phyloP scores from a whole-genome alignment of 257 asterid genomes.

The Thymus mandschuricus region DNA sequence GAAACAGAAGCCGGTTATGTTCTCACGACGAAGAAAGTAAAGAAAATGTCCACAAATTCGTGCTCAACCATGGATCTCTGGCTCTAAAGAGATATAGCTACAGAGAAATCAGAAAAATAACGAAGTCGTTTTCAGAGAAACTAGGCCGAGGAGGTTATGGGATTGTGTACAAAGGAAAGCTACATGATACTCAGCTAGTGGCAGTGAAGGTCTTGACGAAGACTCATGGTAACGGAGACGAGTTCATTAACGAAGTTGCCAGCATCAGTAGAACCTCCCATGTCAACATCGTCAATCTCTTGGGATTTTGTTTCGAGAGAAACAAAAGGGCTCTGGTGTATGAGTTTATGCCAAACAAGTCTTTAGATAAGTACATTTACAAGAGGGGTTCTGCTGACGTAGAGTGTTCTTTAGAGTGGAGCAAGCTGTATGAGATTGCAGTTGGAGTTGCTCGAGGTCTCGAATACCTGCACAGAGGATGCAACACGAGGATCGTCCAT shows the following conservation, averaged over 20 bases:
- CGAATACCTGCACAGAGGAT: conserved; percentile 67
- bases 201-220: conserved; percentile 15
- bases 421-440: conserved; percentile 45
- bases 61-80: conserved; percentile 1
- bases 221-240: not conserved
- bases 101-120: not conserved
- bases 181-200: not conserved
- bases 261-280: too few relatives aligned
- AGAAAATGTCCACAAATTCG: not conserved
- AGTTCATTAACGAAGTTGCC: not conserved
- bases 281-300: not conserved
- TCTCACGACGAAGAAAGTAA: not conserved
- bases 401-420: conserved; percentile 41
- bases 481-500: conserved; percentile 65
- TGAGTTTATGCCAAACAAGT: not conserved
- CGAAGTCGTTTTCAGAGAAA: not conserved
- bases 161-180: conserved; percentile 15
- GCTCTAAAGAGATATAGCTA: conserved; percentile 9
- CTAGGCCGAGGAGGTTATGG: conserved; percentile 21
- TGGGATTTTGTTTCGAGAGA: not conserved
- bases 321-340: not conserved
- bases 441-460: conserved; percentile 63
- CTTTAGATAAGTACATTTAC: not conserved
- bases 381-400: not conserved
- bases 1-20: too few relatives aligned